phyloP scores from a whole-genome alignment of 257 asterid genomes.

The Penstemon eatonii region DNA sequence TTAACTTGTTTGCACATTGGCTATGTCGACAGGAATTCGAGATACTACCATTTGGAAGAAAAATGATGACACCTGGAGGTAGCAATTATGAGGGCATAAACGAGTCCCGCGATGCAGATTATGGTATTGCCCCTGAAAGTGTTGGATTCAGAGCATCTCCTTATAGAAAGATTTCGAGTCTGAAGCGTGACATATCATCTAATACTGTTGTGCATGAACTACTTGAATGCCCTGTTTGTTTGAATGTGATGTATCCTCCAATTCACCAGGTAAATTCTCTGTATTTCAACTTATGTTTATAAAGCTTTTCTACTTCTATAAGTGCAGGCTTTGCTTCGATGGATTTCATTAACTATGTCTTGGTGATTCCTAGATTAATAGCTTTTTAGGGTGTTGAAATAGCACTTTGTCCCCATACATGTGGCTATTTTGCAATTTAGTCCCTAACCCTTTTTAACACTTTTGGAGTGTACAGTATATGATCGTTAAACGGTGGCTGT shows the following conservation, averaged over 20 bases:
- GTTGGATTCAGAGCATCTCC: constrained; percentile 47
- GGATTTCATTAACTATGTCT: background rate
- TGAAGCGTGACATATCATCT: constrained; percentile 44
- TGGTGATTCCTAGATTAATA: background rate
- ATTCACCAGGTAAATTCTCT: constrained; percentile 68
- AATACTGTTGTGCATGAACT: constrained; percentile 72
- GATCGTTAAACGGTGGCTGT: too few relatives aligned
- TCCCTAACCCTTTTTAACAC: too few relatives aligned
- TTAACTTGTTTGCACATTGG: constrained; percentile 19
- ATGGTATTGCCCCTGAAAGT: constrained; percentile 49
- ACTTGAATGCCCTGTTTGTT: constrained; percentile 75
- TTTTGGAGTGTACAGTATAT: too few relatives aligned
- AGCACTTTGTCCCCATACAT: too few relatives aligned
- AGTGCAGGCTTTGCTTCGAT: constrained; percentile 6
- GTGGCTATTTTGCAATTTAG: too few relatives aligned
- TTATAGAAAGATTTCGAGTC: constrained; percentile 42
- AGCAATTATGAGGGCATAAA: constrained; percentile 40
- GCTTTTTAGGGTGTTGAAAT: too few relatives aligned
- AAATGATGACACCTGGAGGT: constrained; percentile 63
- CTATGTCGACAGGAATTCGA: constrained; percentile 27
- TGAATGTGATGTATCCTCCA: constrained; percentile 74
- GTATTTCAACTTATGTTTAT: constrained; percentile 9
- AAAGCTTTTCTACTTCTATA: constrained; percentile 12
- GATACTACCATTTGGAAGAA: constrained; percentile 5
- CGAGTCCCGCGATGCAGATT: constrained; percentile 44